Evolutionary conservation across 1,284 basidiomycete species (phyloP).

Genomic region (Microbotryum intermedium): DNA sequence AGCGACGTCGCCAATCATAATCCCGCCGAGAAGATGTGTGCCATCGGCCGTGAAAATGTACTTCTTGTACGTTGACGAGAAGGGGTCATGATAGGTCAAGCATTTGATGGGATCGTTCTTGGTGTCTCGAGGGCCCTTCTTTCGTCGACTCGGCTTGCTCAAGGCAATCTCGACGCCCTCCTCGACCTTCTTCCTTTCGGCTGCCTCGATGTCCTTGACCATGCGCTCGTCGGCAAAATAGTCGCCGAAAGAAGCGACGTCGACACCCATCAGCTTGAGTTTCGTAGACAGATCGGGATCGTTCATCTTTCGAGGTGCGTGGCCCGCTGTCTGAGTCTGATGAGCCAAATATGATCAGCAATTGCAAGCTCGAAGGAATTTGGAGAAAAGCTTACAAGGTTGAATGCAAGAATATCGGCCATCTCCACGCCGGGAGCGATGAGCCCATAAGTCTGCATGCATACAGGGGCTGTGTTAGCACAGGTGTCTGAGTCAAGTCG

Average conservation of each 20-base stretch:
- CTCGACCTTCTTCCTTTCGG: conserved; percentile 3
- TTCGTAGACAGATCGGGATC: conserved; percentile 56
- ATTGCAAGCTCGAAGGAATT: background rate
- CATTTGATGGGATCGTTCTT: conserved; percentile 50
- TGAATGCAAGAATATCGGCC: conserved; percentile 67
- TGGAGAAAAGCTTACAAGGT: conserved; percentile 42
- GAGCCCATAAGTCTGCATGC: conserved; percentile 51
- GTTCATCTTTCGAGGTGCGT: conserved; percentile 52
- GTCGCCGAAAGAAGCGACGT: conserved; percentile 66
- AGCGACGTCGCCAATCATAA: conserved; percentile 68
- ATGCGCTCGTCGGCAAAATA: conserved; percentile 58
- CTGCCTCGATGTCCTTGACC: conserved; percentile 14
- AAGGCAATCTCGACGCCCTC: conserved; percentile 15
- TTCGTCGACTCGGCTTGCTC: conserved; percentile 9
- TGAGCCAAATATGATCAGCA: conserved; percentile 43
- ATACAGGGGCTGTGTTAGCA: background rate
- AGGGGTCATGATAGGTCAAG: conserved; percentile 63
- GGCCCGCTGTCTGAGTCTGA: conserved; percentile 43
- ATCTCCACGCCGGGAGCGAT: conserved; percentile 66
- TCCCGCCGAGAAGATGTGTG: conserved; percentile 63
- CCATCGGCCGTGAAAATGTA: conserved; percentile 68
- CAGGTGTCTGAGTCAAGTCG: background rate
- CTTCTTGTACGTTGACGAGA: conserved; percentile 63
- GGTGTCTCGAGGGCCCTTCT: conserved; percentile 9
- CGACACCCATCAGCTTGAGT: conserved; percentile 64